Evolutionary conservation across 352 stramenopile genomes (phyloP).

Genomic region (Pythium dissimile): DNA sequence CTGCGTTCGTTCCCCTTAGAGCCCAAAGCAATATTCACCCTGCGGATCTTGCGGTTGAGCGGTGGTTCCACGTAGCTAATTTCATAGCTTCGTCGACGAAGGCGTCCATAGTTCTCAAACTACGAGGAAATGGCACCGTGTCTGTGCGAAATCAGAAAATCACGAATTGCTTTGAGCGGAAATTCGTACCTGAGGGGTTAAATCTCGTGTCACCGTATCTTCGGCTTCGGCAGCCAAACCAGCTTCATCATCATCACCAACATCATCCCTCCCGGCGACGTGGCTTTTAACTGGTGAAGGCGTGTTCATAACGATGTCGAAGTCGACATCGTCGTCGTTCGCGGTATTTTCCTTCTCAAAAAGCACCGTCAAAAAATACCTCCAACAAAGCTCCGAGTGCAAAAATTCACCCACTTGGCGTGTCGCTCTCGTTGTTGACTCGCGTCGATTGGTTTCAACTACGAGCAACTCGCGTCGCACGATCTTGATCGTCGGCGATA

Average conservation of each 20-base stretch:
- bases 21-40: slow-evolving; percentile 27
- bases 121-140: neutral
- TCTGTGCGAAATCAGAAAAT: neutral
- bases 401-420: neutral
- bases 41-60: slow-evolving; percentile 59
- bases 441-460: slow-evolving; percentile 1
- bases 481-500: slow-evolving; percentile 21
- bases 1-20: no score
- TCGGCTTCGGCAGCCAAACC: neutral
- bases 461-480: slow-evolving; percentile 18
- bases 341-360: no score
- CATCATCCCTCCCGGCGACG: no score
- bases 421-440: neutral
- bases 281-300: neutral
- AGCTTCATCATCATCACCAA: neutral
- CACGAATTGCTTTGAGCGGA: neutral
- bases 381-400: neutral
- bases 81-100: slow-evolving; percentile 36
- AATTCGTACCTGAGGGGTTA: neutral
- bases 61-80: slow-evolving; percentile 59
- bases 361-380: no score
- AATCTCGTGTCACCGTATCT: neutral
- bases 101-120: slow-evolving; percentile 24
- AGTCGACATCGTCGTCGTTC: neutral
- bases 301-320: neutral